Base-by-base conservation (phyloP, 202 grass and related monocot genomes). In the Zizania palustris region DNA sequence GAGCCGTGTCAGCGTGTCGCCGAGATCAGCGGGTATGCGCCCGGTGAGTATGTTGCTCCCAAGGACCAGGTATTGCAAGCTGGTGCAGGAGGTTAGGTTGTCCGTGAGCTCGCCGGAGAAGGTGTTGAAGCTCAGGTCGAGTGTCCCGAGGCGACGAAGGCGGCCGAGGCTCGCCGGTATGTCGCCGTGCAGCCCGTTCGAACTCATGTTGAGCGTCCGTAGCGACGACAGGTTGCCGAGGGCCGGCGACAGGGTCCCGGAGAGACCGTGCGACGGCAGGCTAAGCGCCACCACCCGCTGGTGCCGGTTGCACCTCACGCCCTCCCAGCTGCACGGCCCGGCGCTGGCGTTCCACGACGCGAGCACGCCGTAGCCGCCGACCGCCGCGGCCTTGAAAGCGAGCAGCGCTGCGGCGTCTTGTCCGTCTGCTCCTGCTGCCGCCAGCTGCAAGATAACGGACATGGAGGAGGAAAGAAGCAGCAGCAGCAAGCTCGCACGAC, bases 211-310 rank as follows among this genome's bases (percentile, higher is more conserved):
- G 5, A 90, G 78, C 11, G 3, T 10, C 33, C 20, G 21, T 11
- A 93, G 64, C 9, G 3, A 66, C 11, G 80, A 51, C 8, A 93
- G 50, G 73, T 66, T 84, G 63, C 77, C 77, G 11, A 93, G 2
- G n/a, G 45, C 72, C 16, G 35, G 73, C 19, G 88, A 91, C 49
- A 91, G 63, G n/a, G 43, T 5, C 0, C 88, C 88, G 0, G 72
- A 7, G 55, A 91, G 76, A 0, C 33, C 45, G 0, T 1, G 16
- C 5, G 50, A 39, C 0, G 18, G 4, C 1, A 90, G 71, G 5
- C 75, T 77, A n/a, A 90, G 65, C 7, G 60, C 80, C 22, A 69
- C 65, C 15, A 81, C 80, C 11, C 68, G 61, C 0, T 4, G 35
- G 19, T 10, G 14, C 14, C 43, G 37, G 43, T 58, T 3, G 57